Conservation (phyloP, 1,284 basidiomycete species). For the Boletellus deceptivus region DNA sequence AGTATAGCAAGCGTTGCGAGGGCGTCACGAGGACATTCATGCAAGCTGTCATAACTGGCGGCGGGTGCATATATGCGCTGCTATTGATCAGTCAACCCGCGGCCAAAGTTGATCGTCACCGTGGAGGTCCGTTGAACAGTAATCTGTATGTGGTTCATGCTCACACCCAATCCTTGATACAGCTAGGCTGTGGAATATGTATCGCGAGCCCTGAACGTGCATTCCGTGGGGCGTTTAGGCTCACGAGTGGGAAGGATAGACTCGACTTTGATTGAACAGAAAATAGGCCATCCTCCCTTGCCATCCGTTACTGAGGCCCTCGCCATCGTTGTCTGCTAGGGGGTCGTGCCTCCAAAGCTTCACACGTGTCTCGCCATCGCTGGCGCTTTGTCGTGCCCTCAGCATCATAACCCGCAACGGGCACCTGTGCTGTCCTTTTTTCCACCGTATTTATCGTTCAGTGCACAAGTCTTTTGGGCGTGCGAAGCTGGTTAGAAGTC, state of each 20-base stretch:
- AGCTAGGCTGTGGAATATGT: slow-evolving; percentile 82
- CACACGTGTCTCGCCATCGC: too few relatives aligned
- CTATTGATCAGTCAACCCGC: slow-evolving; percentile 56
- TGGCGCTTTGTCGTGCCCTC: too few relatives aligned
- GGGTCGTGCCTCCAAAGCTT: too few relatives aligned
- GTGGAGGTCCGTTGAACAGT: slow-evolving; percentile 59
- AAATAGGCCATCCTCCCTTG: too few relatives aligned
- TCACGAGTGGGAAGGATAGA: slow-evolving; percentile 74
- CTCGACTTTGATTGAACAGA: too few relatives aligned
- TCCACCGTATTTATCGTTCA: too few relatives aligned
- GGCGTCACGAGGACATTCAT: slow-evolving; percentile 80
- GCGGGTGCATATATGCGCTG: slow-evolving; percentile 41
- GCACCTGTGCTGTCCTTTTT: too few relatives aligned
- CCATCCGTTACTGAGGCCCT: too few relatives aligned
- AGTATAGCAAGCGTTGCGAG: slow-evolving; percentile 81
- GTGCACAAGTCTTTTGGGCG: neutral
- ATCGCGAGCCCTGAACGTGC: slow-evolving; percentile 81
- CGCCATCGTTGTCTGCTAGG: too few relatives aligned
- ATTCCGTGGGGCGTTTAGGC: slow-evolving; percentile 80
- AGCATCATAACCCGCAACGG: too few relatives aligned
- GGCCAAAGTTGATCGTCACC: slow-evolving; percentile 78
- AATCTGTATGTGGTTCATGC: neutral
- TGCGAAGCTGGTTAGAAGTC: slow-evolving; percentile 1
- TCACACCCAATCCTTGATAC: slow-evolving; percentile 41
- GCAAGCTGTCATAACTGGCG: slow-evolving; percentile 74